phyloP scores from a whole-genome alignment of 768 basidiomycete genomes.

The Mrakia gelida region DNA sequence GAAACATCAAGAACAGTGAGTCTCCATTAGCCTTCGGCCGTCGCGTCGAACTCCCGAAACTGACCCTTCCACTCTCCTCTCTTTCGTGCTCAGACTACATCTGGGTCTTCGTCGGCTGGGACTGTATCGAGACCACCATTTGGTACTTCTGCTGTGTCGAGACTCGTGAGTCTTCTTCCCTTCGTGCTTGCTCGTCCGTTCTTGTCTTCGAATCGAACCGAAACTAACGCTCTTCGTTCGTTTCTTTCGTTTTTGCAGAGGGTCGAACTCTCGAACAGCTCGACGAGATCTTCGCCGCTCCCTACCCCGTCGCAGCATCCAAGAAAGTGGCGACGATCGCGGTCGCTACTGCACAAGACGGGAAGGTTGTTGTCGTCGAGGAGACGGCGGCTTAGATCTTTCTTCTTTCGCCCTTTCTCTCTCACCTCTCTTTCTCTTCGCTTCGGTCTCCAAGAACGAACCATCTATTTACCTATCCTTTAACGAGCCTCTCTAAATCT shows the following conservation, averaged over 20 bases:
- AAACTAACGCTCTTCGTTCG: background rate
- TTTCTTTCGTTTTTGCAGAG: background rate
- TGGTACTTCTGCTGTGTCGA: slow-evolving; percentile 12
- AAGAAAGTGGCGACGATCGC: background rate
- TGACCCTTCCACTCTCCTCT: too few species aligned
- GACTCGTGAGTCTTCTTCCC: background rate
- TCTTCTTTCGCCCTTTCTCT: too few species aligned
- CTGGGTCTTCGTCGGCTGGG: slow-evolving; percentile 16
- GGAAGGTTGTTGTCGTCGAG: too few species aligned
- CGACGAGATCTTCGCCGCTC: slow-evolving; percentile 17
- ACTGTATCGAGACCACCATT: background rate
- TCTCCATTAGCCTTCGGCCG: too few species aligned
- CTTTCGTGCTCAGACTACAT: background rate
- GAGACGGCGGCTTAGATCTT: too few species aligned
- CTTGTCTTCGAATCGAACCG: too few species aligned
- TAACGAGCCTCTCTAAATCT: too few species aligned
- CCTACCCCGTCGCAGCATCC: slow-evolving; percentile 17
- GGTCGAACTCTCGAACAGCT: slow-evolving; percentile 26
- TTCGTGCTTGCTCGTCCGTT: background rate
- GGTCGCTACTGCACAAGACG: too few species aligned
- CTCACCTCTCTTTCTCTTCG: too few species aligned
- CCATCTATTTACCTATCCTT: too few species aligned
- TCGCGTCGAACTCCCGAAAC: too few species aligned
- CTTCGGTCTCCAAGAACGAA: too few species aligned
- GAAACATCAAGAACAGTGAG: slow-evolving; percentile 45